Percentiles rank a stretch among this genome's conserved stretches.
Conservation (phyloP, 305 asterid genomes). For the Andrographis paniculata region DNA sequence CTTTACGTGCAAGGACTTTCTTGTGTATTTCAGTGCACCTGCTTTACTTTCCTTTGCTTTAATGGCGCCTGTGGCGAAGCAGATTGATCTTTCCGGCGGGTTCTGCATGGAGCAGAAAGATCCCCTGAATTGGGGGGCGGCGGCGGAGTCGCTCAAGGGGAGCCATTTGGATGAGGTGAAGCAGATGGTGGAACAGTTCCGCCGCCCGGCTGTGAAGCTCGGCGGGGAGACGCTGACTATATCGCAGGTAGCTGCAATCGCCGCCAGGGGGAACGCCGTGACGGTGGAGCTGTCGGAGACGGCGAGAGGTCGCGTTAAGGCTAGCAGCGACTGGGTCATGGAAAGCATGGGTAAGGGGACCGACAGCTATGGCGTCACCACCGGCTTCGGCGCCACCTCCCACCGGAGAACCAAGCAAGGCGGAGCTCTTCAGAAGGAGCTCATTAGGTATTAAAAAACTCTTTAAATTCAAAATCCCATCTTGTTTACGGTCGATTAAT, state of each 20-base stretch:
- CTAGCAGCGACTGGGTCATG: neutral
- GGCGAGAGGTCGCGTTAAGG: neutral
- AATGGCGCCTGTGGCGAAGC: no score
- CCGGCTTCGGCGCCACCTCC: neutral
- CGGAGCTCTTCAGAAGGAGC: neutral
- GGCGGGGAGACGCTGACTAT: neutral
- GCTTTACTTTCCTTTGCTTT: no score
- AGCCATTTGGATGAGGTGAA: conserved; percentile 1
- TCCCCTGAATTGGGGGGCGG: neutral
- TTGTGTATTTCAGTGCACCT: no score
- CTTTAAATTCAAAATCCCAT: no score
- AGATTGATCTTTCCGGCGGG: neutral
- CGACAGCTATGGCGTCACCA: conserved; percentile 1
- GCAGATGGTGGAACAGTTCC: neutral
- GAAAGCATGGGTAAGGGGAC: neutral
- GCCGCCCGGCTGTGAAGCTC: neutral
- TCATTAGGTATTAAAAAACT: neutral
- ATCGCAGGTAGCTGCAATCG: neutral
- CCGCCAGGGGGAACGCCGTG: neutral
- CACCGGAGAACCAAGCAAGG: neutral
- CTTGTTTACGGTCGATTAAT: neutral
- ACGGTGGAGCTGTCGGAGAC: neutral
- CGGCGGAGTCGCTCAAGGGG: neutral
- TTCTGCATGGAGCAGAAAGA: neutral
- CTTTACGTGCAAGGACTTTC: no score